These are phyloP conservation scores for Cladosporium cucumerinum DNA, from an alignment of 2,329 filamentous ascomycete species.

Conservation along the genomic window DNA sequence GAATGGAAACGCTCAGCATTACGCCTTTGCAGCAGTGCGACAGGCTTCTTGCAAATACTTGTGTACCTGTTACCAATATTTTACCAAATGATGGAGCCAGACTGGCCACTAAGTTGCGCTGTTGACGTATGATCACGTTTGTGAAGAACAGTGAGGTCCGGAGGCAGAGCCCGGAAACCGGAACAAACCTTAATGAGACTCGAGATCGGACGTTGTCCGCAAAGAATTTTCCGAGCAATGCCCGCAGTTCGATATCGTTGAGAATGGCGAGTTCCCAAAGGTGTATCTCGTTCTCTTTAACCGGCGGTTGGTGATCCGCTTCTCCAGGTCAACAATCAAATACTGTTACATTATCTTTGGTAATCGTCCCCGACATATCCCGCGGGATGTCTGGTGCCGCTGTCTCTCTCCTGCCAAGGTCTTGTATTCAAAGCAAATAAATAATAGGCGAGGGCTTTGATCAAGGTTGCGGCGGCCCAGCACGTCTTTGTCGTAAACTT, in stretches of 20 bases:
- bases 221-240: not conserved
- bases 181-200: not conserved
- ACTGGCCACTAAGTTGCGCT: not conserved
- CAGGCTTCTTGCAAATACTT: not conserved
- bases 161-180: not conserved
- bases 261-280: not conserved
- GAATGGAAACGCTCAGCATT: too few relatives aligned
- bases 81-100: not conserved
- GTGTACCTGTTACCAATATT: not conserved
- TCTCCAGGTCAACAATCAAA: not conserved
- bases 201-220: not conserved
- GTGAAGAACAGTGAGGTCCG: not conserved
- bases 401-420: not conserved
- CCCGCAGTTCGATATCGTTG: slow-evolving; percentile 1
- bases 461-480: not conserved
- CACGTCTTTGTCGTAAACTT: not conserved
- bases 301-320: not conserved
- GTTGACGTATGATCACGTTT: not conserved
- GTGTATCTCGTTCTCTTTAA: not conserved
- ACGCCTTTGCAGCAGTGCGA: not conserved
- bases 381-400: not conserved
- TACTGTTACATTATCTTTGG: not conserved
- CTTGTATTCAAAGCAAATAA: not conserved
- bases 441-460: not conserved
- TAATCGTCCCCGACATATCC: not conserved